These are phyloP conservation scores for Senecio squalidus DNA, from an alignment of 140 eudicot genomes.

Conservation along the genomic window DNA sequence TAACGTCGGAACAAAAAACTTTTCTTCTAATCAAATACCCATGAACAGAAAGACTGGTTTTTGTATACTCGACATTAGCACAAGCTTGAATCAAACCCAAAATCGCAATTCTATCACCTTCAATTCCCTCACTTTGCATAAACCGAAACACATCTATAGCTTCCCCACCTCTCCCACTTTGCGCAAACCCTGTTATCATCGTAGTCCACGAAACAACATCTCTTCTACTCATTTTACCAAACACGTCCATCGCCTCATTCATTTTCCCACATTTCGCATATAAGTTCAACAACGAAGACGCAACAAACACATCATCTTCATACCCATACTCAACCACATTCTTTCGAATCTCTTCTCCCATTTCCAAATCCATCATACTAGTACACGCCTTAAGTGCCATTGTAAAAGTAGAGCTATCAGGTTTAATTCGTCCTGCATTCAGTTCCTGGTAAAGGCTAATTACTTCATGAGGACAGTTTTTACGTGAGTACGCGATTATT, in stretches of 20 bases:
- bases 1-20: constrained; percentile 36
- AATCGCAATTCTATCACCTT: constrained; percentile 63
- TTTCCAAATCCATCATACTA: constrained; percentile 41
- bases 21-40: constrained; percentile 55
- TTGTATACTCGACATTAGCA: constrained; percentile 36
- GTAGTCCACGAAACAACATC: constrained; percentile 72
- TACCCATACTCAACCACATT: constrained; percentile 49
- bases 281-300: constrained; percentile 55
- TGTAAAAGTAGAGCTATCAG: constrained; percentile 81
- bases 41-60: constrained; percentile 54
- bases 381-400: constrained; percentile 70
- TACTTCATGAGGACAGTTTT: constrained; percentile 34
- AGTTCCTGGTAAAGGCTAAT: constrained; percentile 32
- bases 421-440: constrained; percentile 34
- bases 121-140: constrained; percentile 50
- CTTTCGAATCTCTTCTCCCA: constrained; percentile 45
- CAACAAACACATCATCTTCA: constrained; percentile 58
- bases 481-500: constrained; percentile 45
- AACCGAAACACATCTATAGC: constrained; percentile 41
- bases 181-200: constrained; percentile 59
- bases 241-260: constrained; percentile 52
- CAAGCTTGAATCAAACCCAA: constrained; percentile 74
- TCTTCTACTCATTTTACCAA: constrained; percentile 46
- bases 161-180: constrained; percentile 41
- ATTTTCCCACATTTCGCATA: constrained; percentile 54